Conservation (phyloP, 371 early-diverging fungal genomes). For the Cladochytrium tenue region DNA sequence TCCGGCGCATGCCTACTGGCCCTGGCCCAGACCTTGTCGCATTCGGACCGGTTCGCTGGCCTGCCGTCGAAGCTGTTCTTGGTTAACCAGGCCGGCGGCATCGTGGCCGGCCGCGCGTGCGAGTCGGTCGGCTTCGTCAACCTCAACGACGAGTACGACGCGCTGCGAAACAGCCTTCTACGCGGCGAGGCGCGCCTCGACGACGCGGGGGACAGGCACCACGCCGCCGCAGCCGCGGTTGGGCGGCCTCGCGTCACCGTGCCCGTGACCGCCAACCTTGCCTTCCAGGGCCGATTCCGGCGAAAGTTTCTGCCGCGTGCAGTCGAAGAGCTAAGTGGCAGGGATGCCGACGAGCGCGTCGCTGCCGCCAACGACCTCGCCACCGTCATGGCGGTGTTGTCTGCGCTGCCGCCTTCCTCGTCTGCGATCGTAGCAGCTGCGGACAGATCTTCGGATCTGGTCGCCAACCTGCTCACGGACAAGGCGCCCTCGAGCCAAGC, state of each 20-base stretch:
- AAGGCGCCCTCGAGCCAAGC: conserved; percentile 44
- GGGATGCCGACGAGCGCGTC: background rate
- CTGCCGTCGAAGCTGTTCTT: conserved; percentile 41
- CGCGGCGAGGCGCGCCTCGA: background rate
- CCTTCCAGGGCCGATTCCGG: background rate
- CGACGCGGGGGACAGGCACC: background rate
- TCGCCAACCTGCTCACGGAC: conserved; percentile 64
- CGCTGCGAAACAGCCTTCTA: background rate
- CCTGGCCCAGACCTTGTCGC: conserved; percentile 4
- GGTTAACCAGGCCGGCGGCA: conserved; percentile 56
- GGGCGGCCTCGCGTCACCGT: background rate
- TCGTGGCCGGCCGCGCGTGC: conserved; percentile 14
- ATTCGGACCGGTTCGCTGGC: conserved; percentile 20
- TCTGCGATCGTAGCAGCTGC: conserved; percentile 61
- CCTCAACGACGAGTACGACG: conserved; percentile 60
- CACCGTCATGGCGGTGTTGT: conserved; percentile 55
- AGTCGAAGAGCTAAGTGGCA: background rate
- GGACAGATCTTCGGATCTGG: conserved; percentile 37
- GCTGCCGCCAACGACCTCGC: conserved; percentile 42
- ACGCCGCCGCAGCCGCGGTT: background rate
- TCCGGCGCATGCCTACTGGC: conserved; percentile 7
- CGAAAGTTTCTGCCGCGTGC: background rate
- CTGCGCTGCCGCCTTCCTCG: conserved; percentile 50
- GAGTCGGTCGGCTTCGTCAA: conserved; percentile 59
- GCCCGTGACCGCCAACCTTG: background rate